Conservation (phyloP, 139 green algal genomes). For the Chlamydomonas sphaeroides region DNA sequence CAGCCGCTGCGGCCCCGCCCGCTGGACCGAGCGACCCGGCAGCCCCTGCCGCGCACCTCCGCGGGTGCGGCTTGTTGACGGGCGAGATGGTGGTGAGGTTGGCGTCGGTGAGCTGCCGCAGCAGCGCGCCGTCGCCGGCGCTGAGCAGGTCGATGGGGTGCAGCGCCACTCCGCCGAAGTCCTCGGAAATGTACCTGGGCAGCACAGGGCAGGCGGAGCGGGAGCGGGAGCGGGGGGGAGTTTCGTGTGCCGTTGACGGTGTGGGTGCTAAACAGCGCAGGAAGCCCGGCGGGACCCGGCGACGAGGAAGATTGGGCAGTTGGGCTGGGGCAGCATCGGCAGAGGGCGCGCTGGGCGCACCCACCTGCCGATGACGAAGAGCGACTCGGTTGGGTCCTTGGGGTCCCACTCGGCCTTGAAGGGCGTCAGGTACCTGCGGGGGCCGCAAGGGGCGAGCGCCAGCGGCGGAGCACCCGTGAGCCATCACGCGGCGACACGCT, state of each 20-base stretch:
- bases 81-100: slow-evolving; percentile 89
- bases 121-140: slow-evolving; percentile 64
- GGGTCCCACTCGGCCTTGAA: slow-evolving; percentile 92
- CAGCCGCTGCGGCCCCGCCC: background rate
- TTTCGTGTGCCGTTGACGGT: too few species aligned
- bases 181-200: slow-evolving; percentile 94
- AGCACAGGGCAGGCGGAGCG: too few species aligned
- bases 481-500: too few species aligned
- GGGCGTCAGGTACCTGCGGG: slow-evolving; percentile 84
- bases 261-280: too few species aligned
- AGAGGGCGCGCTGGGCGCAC: too few species aligned
- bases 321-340: too few species aligned
- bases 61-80: slow-evolving; percentile 88
- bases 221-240: too few species aligned
- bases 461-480: too few species aligned
- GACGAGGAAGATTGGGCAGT: too few species aligned
- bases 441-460: too few species aligned
- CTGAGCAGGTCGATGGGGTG: slow-evolving; percentile 92
- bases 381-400: slow-evolving; percentile 79
- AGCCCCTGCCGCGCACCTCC: slow-evolving; percentile 59
- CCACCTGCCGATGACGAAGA: slow-evolving; percentile 79
- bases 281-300: too few species aligned
- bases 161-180: slow-evolving; percentile 83
- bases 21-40: too few species aligned
- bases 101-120: slow-evolving; percentile 73